phyloP scores from a whole-genome alignment of 352 stramenopile genomes.

The Phytophthora macrochlamydospora region DNA sequence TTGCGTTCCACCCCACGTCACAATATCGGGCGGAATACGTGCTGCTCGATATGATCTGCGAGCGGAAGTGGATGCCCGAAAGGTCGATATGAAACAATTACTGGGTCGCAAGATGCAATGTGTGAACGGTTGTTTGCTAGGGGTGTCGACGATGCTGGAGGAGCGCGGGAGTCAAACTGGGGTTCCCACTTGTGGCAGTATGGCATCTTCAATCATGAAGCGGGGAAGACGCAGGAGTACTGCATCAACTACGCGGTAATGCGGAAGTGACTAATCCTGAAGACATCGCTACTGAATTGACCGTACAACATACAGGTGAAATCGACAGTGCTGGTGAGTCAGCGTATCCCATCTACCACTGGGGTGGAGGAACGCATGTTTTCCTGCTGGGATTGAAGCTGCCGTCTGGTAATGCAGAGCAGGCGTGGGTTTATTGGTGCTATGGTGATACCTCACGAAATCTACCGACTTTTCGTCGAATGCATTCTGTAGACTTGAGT shows the following conservation, averaged over 20 bases:
- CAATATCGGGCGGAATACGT: no score
- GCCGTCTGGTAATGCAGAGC: conserved; percentile 2
- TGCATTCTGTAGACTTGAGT: conserved; percentile 10
- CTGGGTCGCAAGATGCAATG: no score
- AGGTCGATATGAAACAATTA: no score
- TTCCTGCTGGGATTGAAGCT: conserved; percentile 2
- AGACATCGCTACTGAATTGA: no score
- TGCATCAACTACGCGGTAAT: background rate
- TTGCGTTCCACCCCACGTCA: no score
- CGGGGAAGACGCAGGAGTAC: background rate
- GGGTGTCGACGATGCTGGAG: no score
- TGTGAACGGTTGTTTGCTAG: no score
- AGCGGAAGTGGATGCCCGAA: no score
- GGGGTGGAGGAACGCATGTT: conserved; percentile 2
- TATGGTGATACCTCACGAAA: background rate
- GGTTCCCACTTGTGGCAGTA: conserved; percentile 2
- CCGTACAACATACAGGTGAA: background rate
- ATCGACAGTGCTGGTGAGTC: background rate
- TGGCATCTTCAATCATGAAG: conserved; percentile 7
- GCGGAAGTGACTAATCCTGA: background rate
- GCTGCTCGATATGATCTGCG: no score
- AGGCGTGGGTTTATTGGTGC: conserved; percentile 15
- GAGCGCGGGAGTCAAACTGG: conserved; percentile 1
- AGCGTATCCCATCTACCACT: conserved; percentile 13
- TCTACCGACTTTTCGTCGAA: background rate